A percentile compares a stretch with the other conserved stretches of the same genome.
Conservation (phyloP, 73 alveolate genomes). For the Blepharisma japonicum region DNA sequence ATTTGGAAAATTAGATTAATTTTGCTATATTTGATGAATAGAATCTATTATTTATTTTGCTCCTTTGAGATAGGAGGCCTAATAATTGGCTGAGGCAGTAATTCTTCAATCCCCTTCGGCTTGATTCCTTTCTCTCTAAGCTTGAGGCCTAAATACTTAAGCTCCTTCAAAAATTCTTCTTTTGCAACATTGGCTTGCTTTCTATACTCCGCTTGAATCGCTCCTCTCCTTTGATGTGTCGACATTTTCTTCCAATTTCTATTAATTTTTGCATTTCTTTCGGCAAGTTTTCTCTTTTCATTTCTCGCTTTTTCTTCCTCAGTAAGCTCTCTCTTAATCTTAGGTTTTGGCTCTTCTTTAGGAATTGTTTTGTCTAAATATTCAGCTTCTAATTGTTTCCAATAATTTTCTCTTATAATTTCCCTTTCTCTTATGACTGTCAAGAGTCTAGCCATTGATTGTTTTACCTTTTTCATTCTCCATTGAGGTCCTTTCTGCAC, state of each 20-base stretch:
- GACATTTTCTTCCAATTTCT: conserved; percentile 36
- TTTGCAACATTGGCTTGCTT: conserved; percentile 54
- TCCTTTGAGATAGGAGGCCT: too few relatives aligned
- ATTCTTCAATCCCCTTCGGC: neutral
- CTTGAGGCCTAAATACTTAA: conserved; percentile 23
- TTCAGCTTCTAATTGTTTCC: conserved; percentile 3
- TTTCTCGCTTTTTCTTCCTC: conserved; percentile 30
- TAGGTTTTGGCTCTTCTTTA: neutral
- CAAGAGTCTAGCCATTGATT: conserved; percentile 21
- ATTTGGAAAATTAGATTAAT: too few relatives aligned
- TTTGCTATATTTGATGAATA: too few relatives aligned
- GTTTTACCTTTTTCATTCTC: neutral
- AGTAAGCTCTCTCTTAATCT: conserved; percentile 28
- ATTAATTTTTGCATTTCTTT: conserved; percentile 38
- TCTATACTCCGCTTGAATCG: conserved; percentile 32
- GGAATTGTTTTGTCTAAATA: neutral
- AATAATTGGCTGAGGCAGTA: neutral
- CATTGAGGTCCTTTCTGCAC: neutral
- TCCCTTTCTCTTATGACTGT: conserved; percentile 31
- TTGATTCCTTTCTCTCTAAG: conserved; percentile 26
- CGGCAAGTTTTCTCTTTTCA: conserved; percentile 27
- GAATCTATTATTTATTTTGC: too few relatives aligned
- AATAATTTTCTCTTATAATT: conserved; percentile 9
- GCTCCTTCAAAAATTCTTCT: conserved; percentile 61
- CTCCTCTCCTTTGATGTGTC: conserved; percentile 44